These are phyloP conservation scores for Cadophora sp. DNA, from an alignment of 2,329 filamentous ascomycete species.

Conservation along the genomic window DNA sequence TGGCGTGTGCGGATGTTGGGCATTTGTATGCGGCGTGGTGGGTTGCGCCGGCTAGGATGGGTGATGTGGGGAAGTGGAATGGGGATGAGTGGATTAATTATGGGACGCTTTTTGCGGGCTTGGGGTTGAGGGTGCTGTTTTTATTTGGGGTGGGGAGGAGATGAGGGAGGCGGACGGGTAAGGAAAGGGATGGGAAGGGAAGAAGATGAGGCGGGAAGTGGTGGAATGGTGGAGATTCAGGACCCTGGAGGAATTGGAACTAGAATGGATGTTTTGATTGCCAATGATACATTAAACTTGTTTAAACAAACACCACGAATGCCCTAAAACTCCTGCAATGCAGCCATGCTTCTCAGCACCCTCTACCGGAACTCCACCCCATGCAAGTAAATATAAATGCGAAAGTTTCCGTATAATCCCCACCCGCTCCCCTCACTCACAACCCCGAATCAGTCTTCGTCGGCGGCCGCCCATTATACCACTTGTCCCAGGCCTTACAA, in stretches of 20 bases:
- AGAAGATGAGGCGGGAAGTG: background rate
- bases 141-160: constrained; percentile 44
- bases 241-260: too few relatives aligned
- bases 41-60: constrained; percentile 41
- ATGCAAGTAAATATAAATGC: constrained; percentile 3
- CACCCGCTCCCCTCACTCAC: background rate
- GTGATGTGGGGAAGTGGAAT: constrained; percentile 44
- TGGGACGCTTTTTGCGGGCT: constrained; percentile 43
- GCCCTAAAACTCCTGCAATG: background rate
- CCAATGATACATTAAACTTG: background rate
- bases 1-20: constrained; percentile 41
- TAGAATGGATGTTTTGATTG: too few relatives aligned
- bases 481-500: constrained; percentile 26
- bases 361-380: background rate
- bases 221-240: too few relatives aligned
- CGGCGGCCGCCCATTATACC: constrained; percentile 17
- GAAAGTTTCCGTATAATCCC: background rate
- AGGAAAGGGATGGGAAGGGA: background rate
- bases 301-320: background rate
- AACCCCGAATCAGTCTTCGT: constrained; percentile 25
- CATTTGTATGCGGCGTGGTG: constrained; percentile 46
- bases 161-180: background rate
- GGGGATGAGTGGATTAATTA: constrained; percentile 48
- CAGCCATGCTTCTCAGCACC: background rate
- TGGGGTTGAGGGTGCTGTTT: constrained; percentile 46